These are phyloP conservation scores for Hanseniaspora uvarum DNA, from an alignment of 1,139 yeast species.

Conservation along the genomic window DNA sequence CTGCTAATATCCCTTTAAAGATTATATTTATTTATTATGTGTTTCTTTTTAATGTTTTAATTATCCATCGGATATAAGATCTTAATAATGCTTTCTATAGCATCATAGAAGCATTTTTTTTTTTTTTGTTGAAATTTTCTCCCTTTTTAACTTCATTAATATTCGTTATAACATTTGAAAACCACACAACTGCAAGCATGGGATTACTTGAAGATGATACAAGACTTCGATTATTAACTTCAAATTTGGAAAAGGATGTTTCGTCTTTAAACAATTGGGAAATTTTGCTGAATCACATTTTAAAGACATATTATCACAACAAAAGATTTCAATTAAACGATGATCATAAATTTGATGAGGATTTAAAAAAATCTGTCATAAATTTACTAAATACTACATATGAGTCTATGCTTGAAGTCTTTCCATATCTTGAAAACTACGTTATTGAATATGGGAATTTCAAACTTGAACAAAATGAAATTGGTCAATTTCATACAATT, in stretches of 20 bases:
- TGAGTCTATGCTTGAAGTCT: conserved; percentile 47
- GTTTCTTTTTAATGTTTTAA: not conserved
- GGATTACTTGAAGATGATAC: not conserved
- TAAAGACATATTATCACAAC: conserved; percentile 24
- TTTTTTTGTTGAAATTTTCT: not conserved
- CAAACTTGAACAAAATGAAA: conserved; percentile 52
- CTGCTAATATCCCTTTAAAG: conserved; percentile 17
- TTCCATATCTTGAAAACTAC: conserved; percentile 64
- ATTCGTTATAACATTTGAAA: not conserved
- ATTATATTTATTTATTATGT: not conserved
- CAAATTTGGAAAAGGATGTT: conserved; percentile 21
- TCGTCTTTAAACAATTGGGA: conserved; percentile 29
- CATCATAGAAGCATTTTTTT: too few species aligned
- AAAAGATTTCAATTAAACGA: conserved; percentile 19
- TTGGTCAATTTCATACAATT: conserved; percentile 40
- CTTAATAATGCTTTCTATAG: too few species aligned
- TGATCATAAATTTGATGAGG: conserved; percentile 20
- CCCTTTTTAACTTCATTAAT: too few species aligned
- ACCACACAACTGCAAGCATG: too few species aligned
- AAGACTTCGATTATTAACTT: not conserved
- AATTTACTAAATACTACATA: conserved; percentile 34
- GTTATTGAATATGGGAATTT: conserved; percentile 68
- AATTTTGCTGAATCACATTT: conserved; percentile 25
- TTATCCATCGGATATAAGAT: not conserved
- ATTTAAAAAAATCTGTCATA: conserved; percentile 27